Base-by-base conservation (phyloP, 2,329 filamentous ascomycete genomes). In the Trichoderma sp. region DNA sequence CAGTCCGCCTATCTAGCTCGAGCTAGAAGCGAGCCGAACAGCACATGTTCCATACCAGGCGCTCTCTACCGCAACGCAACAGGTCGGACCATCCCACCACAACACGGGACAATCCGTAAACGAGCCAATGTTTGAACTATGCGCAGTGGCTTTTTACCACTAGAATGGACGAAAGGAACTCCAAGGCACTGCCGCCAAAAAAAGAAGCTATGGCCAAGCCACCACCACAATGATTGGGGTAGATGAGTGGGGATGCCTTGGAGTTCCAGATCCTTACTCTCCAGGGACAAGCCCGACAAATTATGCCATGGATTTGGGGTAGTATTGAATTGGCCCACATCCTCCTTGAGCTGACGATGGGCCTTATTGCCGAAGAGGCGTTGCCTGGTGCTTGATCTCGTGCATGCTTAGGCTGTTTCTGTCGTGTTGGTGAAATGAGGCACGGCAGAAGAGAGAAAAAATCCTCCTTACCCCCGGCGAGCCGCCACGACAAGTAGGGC, bases 281-380 rank as follows among this genome's bases (percentile, higher is more conserved):
- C 47, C 57, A 36, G 67, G 32, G 57, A 36, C 67, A 70, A 62
- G 67, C 57, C 30, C 30, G 39, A 47, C 67, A 51, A 70, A 53
- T 70, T 51, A 58, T 36, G 24, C 39, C 56, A 62, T 58, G 64
- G 67, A 57, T 62, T 70, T 70, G 67, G 67, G 67, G 67, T 70
- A 62, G 39, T 53, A 53, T 70, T 62, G 67, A 7, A 53, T 14
- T 53, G 21, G 5, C 67, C 67, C 67, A 70, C 67, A 51, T 53
- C 36, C 66, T 69, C 66, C 66, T 30, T 69, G 66, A 69, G 67
- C 67, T 70, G 67, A 70, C 67, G 67, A 70, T 61, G 57, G 39
- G 39, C 57, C 57, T 53, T 70, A 53, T 70, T 70, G 57, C 67
- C 67, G 67, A 70, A 70, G 67, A 70, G 67, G 66, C 66, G 66